phyloP scores from a whole-genome alignment of 495 filamentous ascomycete genomes.

The Glarea lozoyensis region DNA sequence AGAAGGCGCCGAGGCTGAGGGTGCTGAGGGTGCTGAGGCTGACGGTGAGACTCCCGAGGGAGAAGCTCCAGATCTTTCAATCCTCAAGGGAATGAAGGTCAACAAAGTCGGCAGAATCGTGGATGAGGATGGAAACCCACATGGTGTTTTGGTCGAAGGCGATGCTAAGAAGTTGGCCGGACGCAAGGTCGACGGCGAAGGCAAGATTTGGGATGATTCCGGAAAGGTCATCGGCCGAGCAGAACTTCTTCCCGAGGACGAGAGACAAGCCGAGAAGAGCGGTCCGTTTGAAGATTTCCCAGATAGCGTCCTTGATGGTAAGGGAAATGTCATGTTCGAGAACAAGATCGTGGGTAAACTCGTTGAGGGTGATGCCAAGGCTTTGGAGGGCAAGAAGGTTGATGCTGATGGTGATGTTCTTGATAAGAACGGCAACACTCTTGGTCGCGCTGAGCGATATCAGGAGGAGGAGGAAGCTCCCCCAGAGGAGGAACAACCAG shows the following conservation, averaged over 20 bases:
- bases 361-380: slow-evolving; percentile 50
- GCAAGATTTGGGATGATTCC: slow-evolving; percentile 61
- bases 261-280: slow-evolving; percentile 15
- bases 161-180: slow-evolving; percentile 53
- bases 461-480: slow-evolving; percentile 40
- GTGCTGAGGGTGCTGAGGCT: slow-evolving; percentile 4
- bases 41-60: neutral
- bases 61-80: slow-evolving; percentile 18
- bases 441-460: slow-evolving; percentile 50
- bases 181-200: slow-evolving; percentile 58
- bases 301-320: slow-evolving; percentile 55
- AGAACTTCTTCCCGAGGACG: slow-evolving; percentile 55
- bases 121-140: slow-evolving; percentile 56
- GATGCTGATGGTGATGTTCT: slow-evolving; percentile 57
- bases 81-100: slow-evolving; percentile 49
- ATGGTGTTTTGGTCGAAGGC: slow-evolving; percentile 57
- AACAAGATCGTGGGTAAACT: slow-evolving; percentile 56
- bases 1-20: neutral
- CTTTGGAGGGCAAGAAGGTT: slow-evolving; percentile 43
- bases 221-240: slow-evolving; percentile 64
- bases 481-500: slow-evolving; percentile 21
- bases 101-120: slow-evolving; percentile 61
- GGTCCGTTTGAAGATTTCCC: slow-evolving; percentile 69
- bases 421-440: slow-evolving; percentile 49
- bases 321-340: slow-evolving; percentile 56